Evolutionary conservation across 78 protist species (phyloP).

Genomic region (slime mould (Dictyostelium discoideum)): DNA sequence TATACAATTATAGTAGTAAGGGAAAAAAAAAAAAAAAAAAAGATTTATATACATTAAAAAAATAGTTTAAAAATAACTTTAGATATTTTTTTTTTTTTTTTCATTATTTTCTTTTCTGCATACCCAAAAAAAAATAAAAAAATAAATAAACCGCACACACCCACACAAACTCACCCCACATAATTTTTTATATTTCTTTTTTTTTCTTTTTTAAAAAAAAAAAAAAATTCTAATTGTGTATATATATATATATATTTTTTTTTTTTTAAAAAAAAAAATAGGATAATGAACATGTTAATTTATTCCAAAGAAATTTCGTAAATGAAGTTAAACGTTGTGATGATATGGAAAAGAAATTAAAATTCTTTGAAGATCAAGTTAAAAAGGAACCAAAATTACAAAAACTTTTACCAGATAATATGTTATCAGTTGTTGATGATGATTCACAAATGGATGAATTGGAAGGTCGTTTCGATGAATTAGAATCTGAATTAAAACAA

Average conservation of each 20-base stretch:
- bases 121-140: neutral
- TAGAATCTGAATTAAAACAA: slow-evolving; percentile 83
- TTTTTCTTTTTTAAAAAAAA: neutral
- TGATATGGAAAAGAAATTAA: slow-evolving; percentile 94
- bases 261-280: neutral
- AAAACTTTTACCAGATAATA: neutral
- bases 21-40: too few species aligned
- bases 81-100: neutral
- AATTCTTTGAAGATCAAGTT: slow-evolving; percentile 78
- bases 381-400: slow-evolving; percentile 24
- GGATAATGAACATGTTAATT: slow-evolving; percentile 86
- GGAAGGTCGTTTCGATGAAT: slow-evolving; percentile 80
- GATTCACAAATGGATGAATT: slow-evolving; percentile 76
- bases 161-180: neutral
- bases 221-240: neutral
- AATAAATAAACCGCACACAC: neutral
- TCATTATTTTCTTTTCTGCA: neutral
- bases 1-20: neutral
- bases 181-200: neutral
- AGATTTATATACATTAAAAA: neutral
- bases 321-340: slow-evolving; percentile 93
- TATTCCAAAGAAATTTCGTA: slow-evolving; percentile 93
- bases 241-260: neutral
- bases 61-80: neutral
- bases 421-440: slow-evolving; percentile 7